phyloP scores from a whole-genome alignment of 768 basidiomycete genomes.

The Termitomyces sp. region DNA sequence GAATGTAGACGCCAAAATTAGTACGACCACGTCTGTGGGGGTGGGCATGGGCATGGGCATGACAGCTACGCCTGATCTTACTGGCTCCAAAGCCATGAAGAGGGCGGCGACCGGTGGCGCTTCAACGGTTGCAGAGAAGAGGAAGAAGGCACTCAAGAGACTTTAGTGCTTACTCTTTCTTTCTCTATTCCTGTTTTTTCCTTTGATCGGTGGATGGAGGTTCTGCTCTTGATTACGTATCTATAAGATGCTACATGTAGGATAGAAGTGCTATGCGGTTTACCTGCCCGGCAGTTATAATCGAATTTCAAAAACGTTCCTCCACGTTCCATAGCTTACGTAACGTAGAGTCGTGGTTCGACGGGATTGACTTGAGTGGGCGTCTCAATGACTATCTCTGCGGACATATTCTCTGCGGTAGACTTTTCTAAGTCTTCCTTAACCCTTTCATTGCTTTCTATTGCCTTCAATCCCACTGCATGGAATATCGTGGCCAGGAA shows the following conservation, averaged over 20 bases:
- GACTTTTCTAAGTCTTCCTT: conserved; percentile 65
- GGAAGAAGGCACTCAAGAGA: conserved; percentile 85
- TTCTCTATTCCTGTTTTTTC: not conserved
- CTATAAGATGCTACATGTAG: conserved; percentile 6
- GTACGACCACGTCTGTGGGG: conserved; percentile 22
- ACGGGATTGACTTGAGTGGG: conserved; percentile 7
- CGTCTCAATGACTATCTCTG: conserved; percentile 12
- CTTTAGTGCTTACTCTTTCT: conserved; percentile 20
- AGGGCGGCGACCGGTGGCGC: conserved; percentile 51
- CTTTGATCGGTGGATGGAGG: not conserved
- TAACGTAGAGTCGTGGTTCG: conserved; percentile 1
- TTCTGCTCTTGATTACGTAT: conserved; percentile 5
- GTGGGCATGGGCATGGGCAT: conserved; percentile 25
- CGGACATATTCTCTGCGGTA: conserved; percentile 26
- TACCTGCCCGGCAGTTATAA: not conserved
- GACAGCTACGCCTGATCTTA: conserved; percentile 23
- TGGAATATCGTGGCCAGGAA: conserved; percentile 96
- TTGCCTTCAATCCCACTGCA: conserved; percentile 87
- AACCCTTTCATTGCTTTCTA: conserved; percentile 57
- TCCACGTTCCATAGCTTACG: conserved; percentile 1
- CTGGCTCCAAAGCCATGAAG: conserved; percentile 61
- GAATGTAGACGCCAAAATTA: conserved; percentile 44
- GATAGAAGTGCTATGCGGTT: not conserved
- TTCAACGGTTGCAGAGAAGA: conserved; percentile 62
- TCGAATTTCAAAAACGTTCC: not conserved